Percentiles rank a stretch among this genome's conserved stretches.
These are phyloP conservation scores for Colletotrichum aenigma DNA, from an alignment of 2,329 filamentous ascomycete genomes.

Conservation along the genomic window DNA sequence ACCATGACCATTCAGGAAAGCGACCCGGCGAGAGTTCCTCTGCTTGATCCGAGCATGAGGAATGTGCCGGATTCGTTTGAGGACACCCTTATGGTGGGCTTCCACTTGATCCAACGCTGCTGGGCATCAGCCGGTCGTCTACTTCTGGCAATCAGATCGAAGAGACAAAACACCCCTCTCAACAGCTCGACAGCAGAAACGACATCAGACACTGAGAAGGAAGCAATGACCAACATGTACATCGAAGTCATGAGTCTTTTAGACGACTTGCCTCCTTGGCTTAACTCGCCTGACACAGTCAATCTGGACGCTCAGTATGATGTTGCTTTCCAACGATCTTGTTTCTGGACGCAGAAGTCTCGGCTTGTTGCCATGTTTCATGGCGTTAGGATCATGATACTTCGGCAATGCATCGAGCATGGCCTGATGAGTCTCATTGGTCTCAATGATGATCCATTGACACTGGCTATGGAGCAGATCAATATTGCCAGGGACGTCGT, in stretches of 20 bases:
- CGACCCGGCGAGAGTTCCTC: background rate
- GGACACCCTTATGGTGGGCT: conserved; percentile 26
- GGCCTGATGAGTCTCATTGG: background rate
- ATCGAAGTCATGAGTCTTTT: background rate
- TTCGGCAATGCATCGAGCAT: background rate
- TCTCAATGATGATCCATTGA: background rate
- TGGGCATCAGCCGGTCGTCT: background rate
- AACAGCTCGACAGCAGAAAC: background rate
- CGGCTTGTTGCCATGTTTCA: background rate
- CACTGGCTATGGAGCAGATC: conserved; percentile 5
- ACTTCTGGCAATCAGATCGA: background rate
- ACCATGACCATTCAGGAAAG: conserved; percentile 33
- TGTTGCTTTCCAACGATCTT: background rate
- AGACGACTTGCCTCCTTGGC: background rate
- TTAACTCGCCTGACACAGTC: background rate
- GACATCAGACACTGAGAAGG: background rate
- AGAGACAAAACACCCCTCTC: background rate
- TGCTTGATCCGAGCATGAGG: background rate
- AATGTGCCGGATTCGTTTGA: conserved; percentile 19
- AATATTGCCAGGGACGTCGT: background rate
- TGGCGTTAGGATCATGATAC: background rate
- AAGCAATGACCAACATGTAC: background rate
- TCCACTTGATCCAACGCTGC: conserved; percentile 44
- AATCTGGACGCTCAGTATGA: background rate
- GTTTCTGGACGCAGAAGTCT: background rate